Evolutionary conservation across 2,329 filamentous ascomycete genomes (phyloP).

Genomic region (Aspergillus persii): DNA sequence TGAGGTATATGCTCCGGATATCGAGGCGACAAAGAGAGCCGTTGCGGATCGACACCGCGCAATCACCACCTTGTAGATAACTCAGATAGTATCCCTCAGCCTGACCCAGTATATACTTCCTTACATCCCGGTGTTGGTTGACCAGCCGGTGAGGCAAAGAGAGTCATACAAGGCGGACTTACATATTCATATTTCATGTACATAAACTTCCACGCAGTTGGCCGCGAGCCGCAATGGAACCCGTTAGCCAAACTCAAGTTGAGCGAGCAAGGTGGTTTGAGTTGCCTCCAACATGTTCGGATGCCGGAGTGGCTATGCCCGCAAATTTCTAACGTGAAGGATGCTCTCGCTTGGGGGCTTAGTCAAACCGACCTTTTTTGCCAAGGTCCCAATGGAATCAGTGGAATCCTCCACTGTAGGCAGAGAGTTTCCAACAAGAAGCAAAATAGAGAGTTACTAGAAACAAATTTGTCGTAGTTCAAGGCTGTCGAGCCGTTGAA

Average conservation of each 20-base stretch:
- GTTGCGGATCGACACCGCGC: slow-evolving; percentile 2
- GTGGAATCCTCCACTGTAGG: not conserved
- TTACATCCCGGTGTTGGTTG: not conserved
- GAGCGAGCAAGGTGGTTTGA: not conserved
- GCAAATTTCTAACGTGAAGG: not conserved
- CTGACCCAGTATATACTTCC: not conserved
- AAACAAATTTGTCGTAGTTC: not conserved
- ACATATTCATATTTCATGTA: not conserved
- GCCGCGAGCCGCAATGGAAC: not conserved
- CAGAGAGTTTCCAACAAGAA: not conserved
- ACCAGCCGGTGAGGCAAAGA: not conserved
- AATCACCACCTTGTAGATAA: not conserved
- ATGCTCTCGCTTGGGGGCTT: not conserved
- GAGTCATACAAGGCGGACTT: not conserved
- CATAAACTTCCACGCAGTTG: not conserved
- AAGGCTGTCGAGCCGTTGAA: not conserved
- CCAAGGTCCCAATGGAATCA: not conserved
- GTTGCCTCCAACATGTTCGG: not conserved
- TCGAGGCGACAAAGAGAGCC: slow-evolving; percentile 11
- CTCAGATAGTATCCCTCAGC: too few relatives aligned
- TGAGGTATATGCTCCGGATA: slow-evolving; percentile 27
- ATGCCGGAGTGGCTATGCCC: slow-evolving; percentile 6
- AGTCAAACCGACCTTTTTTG: not conserved
- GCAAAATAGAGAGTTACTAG: not conserved
- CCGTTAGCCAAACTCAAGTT: not conserved